These are phyloP conservation scores for Solanum aculeatissimum DNA, from an alignment of 305 asterid genomes.

Conservation along the genomic window DNA sequence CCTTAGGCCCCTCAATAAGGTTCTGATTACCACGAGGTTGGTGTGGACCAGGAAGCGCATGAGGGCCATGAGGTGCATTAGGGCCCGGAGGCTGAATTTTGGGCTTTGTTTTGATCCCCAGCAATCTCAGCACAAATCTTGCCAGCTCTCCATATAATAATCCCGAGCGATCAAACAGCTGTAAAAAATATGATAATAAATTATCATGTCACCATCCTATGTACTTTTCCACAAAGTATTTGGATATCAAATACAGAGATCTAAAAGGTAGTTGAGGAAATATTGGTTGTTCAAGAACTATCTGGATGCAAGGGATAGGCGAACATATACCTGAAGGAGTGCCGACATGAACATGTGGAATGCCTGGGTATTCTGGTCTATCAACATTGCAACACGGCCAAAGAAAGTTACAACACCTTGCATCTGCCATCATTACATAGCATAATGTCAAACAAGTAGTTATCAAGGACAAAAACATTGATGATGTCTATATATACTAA, in stretches of 20 bases:
- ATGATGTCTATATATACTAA: neutral
- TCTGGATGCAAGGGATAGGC: neutral
- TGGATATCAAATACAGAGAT: neutral
- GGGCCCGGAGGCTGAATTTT: constrained; percentile 51
- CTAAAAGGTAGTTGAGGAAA: neutral
- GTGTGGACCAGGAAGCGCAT: constrained; percentile 59
- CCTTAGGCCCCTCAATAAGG: constrained; percentile 64
- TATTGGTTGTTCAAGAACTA: neutral
- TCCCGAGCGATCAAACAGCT: constrained; percentile 93
- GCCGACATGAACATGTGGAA: constrained; percentile 93
- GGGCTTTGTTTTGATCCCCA: constrained; percentile 65
- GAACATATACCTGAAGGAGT: constrained; percentile 75
- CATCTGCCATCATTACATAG: constrained; percentile 46
- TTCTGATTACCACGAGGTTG: constrained; percentile 38
- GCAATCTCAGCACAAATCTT: constrained; percentile 75
- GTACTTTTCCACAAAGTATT: neutral
- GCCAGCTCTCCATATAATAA: constrained; percentile 93
- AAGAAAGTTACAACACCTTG: constrained; percentile 87
- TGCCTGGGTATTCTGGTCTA: constrained; percentile 98
- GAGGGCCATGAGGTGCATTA: constrained; percentile 56
- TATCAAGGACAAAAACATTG: neutral
- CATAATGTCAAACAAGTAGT: neutral
- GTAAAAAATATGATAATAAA: constrained; percentile 12
- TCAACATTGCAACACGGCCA: constrained; percentile 76
- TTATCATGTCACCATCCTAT: neutral